Percentiles rank a stretch among this genome's conserved stretches.
These are phyloP conservation scores for Pythium volutum DNA, from an alignment of 352 stramenopile genomes.

Conservation along the genomic window DNA sequence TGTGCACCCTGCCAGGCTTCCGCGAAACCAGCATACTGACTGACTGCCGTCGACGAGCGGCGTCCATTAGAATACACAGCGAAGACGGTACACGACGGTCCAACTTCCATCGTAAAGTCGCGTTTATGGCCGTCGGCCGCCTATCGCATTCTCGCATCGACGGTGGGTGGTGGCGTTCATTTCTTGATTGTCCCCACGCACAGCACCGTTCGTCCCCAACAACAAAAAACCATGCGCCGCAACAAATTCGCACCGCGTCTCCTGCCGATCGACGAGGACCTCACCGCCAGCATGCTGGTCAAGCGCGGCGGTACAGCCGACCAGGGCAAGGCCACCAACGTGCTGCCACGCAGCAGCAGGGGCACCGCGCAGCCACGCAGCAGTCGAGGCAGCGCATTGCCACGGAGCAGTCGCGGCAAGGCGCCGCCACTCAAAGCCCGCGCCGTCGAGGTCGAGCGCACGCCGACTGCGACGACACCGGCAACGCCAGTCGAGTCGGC, in stretches of 20 bases:
- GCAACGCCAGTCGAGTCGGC: background rate
- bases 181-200: slow-evolving; percentile 8
- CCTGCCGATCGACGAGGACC: slow-evolving; percentile 50
- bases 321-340: slow-evolving; percentile 7
- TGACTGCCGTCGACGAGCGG: slow-evolving; percentile 6
- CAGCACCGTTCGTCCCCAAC: background rate
- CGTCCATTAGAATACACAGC: background rate
- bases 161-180: background rate
- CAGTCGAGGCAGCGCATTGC: too few relatives aligned
- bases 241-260: slow-evolving; percentile 55
- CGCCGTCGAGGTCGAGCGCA: slow-evolving; percentile 16
- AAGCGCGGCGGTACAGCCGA: slow-evolving; percentile 12
- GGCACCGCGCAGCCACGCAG: too few relatives aligned
- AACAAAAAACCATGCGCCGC: slow-evolving; percentile 29
- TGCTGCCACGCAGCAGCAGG: background rate
- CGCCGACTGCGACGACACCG: background rate
- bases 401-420: too few relatives aligned
- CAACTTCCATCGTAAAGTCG: background rate
- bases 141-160: background rate
- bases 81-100: background rate
- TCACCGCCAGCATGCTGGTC: slow-evolving; percentile 36
- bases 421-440: slow-evolving; percentile 5
- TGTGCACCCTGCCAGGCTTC: slow-evolving; percentile 3
- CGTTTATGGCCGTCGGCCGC: background rate
- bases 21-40: background rate